phyloP scores from a whole-genome alignment of 179 eudicot genomes.

The Actinidia arguta region DNA sequence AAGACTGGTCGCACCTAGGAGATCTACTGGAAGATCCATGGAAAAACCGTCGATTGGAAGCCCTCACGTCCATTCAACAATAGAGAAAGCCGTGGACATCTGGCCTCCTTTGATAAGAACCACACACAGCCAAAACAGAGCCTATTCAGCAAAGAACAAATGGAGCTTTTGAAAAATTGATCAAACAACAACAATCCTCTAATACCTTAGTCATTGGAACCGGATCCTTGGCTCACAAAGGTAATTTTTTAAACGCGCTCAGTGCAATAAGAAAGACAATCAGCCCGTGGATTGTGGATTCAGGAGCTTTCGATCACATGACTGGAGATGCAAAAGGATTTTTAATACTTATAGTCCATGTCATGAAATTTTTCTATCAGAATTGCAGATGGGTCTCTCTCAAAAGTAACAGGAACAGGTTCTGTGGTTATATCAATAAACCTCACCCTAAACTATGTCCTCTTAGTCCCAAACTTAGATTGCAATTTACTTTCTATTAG shows the following conservation, averaged over 20 bases:
- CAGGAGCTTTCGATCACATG: neutral
- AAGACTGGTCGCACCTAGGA: neutral
- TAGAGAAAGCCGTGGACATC: slow-evolving; percentile 5
- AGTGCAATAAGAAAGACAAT: neutral
- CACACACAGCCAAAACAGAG: neutral
- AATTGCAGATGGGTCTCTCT: no score
- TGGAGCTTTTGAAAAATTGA: no score
- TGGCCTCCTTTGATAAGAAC: neutral
- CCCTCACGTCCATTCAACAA: no score
- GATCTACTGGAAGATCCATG: neutral
- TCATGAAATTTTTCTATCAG: neutral
- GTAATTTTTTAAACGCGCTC: neutral
- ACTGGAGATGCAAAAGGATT: neutral
- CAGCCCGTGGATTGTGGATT: neutral
- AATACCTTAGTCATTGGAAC: slow-evolving; percentile 7
- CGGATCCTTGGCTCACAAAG: neutral
- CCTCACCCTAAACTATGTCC: no score
- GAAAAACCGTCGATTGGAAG: no score
- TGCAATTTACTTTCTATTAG: slow-evolving; percentile 1
- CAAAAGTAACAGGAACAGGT: neutral
- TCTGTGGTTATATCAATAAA: neutral
- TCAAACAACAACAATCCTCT: no score
- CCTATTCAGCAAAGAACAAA: neutral
- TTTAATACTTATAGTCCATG: neutral
- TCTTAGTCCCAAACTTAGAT: neutral